Evolutionary conservation across 768 basidiomycete species (phyloP).

Genomic region (Phylloporus scabripes): DNA sequence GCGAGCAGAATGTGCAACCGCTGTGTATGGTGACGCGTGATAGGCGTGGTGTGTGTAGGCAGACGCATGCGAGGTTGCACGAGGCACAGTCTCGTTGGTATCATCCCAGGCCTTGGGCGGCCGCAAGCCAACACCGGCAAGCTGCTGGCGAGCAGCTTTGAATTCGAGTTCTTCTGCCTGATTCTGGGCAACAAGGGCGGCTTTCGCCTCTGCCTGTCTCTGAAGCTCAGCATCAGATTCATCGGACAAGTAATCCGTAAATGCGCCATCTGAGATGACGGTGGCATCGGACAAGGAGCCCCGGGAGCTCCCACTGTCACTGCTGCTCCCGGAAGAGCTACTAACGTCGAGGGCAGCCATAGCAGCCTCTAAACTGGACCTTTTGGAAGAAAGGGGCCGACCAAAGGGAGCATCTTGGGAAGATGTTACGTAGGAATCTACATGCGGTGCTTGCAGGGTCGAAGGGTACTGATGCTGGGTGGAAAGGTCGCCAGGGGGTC

Average conservation of each 20-base stretch:
- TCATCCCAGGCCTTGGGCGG: constrained; percentile 76
- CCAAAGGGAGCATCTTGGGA: constrained; percentile 29
- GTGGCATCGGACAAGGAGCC: constrained; percentile 69
- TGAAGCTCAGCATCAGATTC: constrained; percentile 89
- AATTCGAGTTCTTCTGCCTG: constrained; percentile 79
- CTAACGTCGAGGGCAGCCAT: constrained; percentile 35
- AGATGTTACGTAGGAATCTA: constrained; percentile 20
- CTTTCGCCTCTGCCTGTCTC: constrained; percentile 76
- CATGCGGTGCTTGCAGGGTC: constrained; percentile 14
- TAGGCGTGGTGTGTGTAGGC: constrained; percentile 26
- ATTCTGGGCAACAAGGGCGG: constrained; percentile 72
- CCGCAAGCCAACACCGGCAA: constrained; percentile 65
- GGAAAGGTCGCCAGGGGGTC: constrained; percentile 18
- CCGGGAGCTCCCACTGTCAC: constrained; percentile 44
- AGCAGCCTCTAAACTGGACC: constrained; percentile 34
- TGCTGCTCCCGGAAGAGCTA: constrained; percentile 53
- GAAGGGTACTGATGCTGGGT: constrained; percentile 16
- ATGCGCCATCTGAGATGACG: constrained; percentile 79
- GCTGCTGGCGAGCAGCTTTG: constrained; percentile 72
- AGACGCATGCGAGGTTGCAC: constrained; percentile 19
- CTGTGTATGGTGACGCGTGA: constrained; percentile 22
- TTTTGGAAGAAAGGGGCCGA: constrained; percentile 33
- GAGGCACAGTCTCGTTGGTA: constrained; percentile 35
- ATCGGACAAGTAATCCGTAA: constrained; percentile 88
- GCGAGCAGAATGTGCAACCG: constrained; percentile 29